Evolutionary conservation across 1,284 basidiomycete species (phyloP).

Genomic region (Naganishia sp.): DNA sequence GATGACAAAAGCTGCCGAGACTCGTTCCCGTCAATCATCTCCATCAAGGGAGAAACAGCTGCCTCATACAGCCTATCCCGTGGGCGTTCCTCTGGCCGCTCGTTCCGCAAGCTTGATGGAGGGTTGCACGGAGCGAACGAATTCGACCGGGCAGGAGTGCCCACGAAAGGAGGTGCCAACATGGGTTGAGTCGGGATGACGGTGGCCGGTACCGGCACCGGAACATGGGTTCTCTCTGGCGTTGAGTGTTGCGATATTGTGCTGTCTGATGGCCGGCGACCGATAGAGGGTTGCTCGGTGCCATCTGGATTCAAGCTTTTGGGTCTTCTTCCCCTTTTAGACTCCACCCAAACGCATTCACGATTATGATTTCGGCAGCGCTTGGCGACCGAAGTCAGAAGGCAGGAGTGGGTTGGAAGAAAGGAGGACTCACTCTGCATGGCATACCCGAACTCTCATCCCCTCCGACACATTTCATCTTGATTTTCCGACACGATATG

Average conservation of each 20-base stretch:
- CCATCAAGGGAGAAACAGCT: slow-evolving; percentile 17
- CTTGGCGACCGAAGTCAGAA: neutral
- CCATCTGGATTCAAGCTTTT: slow-evolving; percentile 10
- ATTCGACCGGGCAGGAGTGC: neutral
- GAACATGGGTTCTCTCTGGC: neutral
- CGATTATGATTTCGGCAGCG: slow-evolving; percentile 24
- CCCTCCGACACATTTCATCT: slow-evolving; percentile 27
- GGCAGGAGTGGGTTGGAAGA: neutral
- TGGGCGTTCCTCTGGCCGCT: neutral
- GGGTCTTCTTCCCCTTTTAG: slow-evolving; percentile 8
- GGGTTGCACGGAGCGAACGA: neutral
- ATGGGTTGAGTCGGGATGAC: neutral
- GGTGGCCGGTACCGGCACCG: neutral
- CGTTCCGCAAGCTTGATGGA: slow-evolving; percentile 14
- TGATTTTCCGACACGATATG: slow-evolving; percentile 29
- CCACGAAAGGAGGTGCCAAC: neutral
- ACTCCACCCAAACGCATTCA: slow-evolving; percentile 26
- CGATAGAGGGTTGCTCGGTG: neutral
- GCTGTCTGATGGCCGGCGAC: slow-evolving; percentile 14
- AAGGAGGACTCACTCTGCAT: slow-evolving; percentile 11
- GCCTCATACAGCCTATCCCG: slow-evolving; percentile 1
- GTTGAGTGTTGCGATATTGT: slow-evolving; percentile 19
- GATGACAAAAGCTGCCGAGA: slow-evolving; percentile 16
- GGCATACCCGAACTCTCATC: slow-evolving; percentile 22
- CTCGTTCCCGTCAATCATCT: slow-evolving; percentile 25